Base-by-base conservation (phyloP, 2,329 filamentous ascomycete genomes). In the Pseudopyrenochaeta lycopersici region DNA sequence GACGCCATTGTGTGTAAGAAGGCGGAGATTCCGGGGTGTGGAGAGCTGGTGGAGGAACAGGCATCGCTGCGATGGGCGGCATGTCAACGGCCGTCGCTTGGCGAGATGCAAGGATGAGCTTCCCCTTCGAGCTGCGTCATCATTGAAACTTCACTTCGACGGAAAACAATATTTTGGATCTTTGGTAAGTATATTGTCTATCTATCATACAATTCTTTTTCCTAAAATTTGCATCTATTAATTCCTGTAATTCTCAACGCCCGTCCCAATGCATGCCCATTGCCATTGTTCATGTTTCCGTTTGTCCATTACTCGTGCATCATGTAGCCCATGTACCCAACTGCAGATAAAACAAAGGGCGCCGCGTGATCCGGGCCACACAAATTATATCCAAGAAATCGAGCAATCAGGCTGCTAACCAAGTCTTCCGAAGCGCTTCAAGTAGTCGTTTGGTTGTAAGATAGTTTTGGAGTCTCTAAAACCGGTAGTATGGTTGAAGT, bases 1-100 rank as follows among this genome's bases (percentile, higher is more conserved):
- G 78, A 77, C 72, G 77, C 74, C 76, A 78, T 80, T 69, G 70
- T 73, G 62, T 54, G 51, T 59, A 27, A 38, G 52, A 29, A 42
- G 38, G 62, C 50, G 56, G 60, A 52, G 51, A 57, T 54, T 66
- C 67, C 62, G 68, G 68, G 63, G 62, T 60, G 60, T 60, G 66
- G 64, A 66, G 66, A 61, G 59, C 61, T 66, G 58, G 60, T 63
- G 53, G 54, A 60, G 56, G 53, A 53, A 48, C 54, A 58, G 58
- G 55, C 63, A 57, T 56, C 59, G 54, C 57, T 58, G 60, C 53
- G 54, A 60, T 60, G 58, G 58, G 57, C 51, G 60, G 53, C 56
- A 62, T 60, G 60, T 58, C 56, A 64, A 50, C 58, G 52, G 46
- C 53, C 58, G 70, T 65, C 69, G 23, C 23, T 27, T 27, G 23